Evolutionary conservation across 805 yeast genomes (phyloP), one percentile per base, ranked within the genome.

Genomic region (Ogataea corticis): DNA sequence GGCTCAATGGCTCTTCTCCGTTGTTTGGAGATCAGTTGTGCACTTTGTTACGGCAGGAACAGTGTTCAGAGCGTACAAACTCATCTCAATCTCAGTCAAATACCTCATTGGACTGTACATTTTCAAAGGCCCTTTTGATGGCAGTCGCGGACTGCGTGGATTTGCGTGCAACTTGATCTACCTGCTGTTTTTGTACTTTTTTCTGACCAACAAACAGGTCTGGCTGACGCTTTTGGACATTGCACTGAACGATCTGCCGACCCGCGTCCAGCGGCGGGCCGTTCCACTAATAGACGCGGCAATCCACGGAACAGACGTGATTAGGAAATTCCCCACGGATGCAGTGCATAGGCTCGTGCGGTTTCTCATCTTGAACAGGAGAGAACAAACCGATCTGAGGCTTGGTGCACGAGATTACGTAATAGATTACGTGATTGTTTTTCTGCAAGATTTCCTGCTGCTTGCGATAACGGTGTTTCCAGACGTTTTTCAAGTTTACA

Each of bases 381-480:
- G 51, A 13, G 16, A 35, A 10, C 25, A 38, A 13, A n/a, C 16
- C 3, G 23, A 15, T 9, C 17, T 10, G 27, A 21, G 25, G 11
- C 29, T 4, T 3, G 39, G 36, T 4, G 9, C 28, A 17, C 32
- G 4, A 9, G 40, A 17, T 40, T 27, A 25, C 40, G 25, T 37
- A 15, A 27, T 11, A 3, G 42, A 49, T 18, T 44, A 40, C 38
- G 36, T 33, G 12, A 35, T 23, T 36, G 38, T 49, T 30, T 19
- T 41, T 3, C 16, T 55, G 34, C 61, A 58, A 37, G 63, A 58
- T 35, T 7, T 44, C 18, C 32, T 38, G 3, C 41, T 60, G 15
- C 45, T 47, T 18, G 29, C 55, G 10, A 32, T 51, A 6, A 54
- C 61, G 13, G 15, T 58, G 15, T 33, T 51, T 19, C 64, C 64